Conservation (phyloP, 345 rosid genomes). For the Rhodamnia rubescens region DNA sequence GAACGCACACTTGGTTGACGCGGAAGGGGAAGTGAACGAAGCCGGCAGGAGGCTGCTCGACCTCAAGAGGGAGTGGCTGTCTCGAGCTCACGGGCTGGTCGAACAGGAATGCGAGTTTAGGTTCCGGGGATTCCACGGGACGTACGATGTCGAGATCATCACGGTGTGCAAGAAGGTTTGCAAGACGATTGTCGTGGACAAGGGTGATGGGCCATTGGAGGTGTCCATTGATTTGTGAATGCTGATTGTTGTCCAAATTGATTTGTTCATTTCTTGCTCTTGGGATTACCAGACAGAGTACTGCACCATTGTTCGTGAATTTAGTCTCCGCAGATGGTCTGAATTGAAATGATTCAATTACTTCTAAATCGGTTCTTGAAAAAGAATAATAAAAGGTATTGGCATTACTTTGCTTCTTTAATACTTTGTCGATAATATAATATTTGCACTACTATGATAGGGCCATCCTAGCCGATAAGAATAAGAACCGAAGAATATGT, state of each 20-base stretch:
- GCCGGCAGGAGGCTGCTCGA: constrained; percentile 65
- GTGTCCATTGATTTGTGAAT: constrained; percentile 35
- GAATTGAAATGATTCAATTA: background rate
- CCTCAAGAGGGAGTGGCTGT: constrained; percentile 70
- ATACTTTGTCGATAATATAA: too few species aligned
- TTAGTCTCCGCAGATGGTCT: background rate
- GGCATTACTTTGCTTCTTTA: background rate
- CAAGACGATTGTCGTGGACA: constrained; percentile 48
- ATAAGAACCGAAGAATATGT: too few species aligned
- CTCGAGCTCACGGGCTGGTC: constrained; percentile 33
- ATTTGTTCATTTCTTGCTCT: background rate
- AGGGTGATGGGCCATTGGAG: constrained; percentile 50
- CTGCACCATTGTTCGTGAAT: background rate
- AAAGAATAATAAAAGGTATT: background rate
- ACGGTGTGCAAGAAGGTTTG: constrained; percentile 25
- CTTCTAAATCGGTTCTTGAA: background rate
- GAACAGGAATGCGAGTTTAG: constrained; percentile 43
- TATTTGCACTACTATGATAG: background rate
- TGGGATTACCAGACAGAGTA: background rate
- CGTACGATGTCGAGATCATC: constrained; percentile 41
- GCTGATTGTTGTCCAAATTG: background rate
- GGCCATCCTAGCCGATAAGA: background rate
- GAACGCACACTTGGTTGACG: constrained; percentile 66
- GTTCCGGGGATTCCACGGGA: constrained; percentile 84
- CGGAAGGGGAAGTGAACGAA: constrained; percentile 83